These are phyloP conservation scores for Populus hybrid DNA, from an alignment of 441 rosid species.

Conservation along the genomic window DNA sequence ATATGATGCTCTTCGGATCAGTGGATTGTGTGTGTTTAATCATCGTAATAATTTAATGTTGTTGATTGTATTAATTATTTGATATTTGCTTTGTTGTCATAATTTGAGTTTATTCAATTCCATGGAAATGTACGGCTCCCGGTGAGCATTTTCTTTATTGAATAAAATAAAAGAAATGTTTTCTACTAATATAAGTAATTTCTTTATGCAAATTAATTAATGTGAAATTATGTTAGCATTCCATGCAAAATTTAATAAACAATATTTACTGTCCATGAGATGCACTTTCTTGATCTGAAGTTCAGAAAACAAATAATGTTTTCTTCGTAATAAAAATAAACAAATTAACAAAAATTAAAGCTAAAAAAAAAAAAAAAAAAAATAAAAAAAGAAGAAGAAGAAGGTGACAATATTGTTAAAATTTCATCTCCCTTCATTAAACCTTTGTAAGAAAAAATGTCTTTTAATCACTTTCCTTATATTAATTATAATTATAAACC, in stretches of 20 bases:
- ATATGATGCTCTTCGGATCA: not conserved
- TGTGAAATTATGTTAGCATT: not conserved
- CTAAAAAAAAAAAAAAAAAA: no score
- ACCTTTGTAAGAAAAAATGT: no score
- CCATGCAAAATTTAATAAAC: not conserved
- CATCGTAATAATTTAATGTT: not conserved
- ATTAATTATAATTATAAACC: no score
- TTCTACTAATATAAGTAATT: not conserved
- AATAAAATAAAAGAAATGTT: not conserved
- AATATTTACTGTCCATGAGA: no score
- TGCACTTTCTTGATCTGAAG: no score
- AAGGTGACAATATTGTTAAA: no score
- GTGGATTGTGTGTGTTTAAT: not conserved
- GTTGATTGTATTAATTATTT: not conserved
- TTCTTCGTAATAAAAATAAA: no score
- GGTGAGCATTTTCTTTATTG: not conserved
- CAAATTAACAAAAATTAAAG: no score
- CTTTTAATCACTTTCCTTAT: no score
- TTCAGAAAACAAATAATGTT: no score
- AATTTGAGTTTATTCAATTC: not conserved
- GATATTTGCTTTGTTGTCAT: not conserved
- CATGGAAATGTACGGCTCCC: not conserved
- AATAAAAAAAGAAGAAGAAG: no score
- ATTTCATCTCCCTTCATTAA: no score
- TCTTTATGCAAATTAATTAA: not conserved